phyloP scores from a whole-genome alignment of 805 yeast genomes.

The Yarrowia alimentaria region DNA sequence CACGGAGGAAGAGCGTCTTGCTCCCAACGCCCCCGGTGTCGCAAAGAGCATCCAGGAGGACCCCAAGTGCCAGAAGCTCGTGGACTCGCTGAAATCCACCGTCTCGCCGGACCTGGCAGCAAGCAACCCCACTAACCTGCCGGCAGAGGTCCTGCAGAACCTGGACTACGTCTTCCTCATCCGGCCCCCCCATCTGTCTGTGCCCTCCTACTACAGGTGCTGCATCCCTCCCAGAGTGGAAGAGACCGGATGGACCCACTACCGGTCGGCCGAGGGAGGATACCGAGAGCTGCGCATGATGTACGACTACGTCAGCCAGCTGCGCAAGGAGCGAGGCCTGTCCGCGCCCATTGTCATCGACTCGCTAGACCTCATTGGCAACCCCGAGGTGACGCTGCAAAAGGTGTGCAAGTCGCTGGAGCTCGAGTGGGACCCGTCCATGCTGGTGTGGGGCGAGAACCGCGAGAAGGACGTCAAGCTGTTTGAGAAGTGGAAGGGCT shows the following conservation, averaged over 20 bases:
- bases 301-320: constrained; percentile 31
- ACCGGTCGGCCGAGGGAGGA: constrained; percentile 33
- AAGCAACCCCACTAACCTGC: constrained; percentile 34
- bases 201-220: constrained; percentile 35
- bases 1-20: constrained; percentile 9
- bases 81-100: too few species aligned
- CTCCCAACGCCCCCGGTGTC: too few species aligned
- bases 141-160: constrained; percentile 29
- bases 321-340: constrained; percentile 18
- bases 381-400: constrained; percentile 32
- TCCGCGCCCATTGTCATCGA: constrained; percentile 32
- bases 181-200: constrained; percentile 35
- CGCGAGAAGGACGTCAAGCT: constrained; percentile 29
- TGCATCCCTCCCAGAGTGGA: constrained; percentile 35
- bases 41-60: too few species aligned
- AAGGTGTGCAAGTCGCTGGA: constrained; percentile 31
- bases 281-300: constrained; percentile 33
- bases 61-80: constrained; percentile 4
- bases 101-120: neutral
- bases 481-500: constrained; percentile 36
- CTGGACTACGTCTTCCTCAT: constrained; percentile 33
- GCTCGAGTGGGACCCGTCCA: constrained; percentile 31
- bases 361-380: constrained; percentile 31
- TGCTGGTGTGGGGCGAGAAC: constrained; percentile 34
- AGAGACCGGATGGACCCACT: constrained; percentile 35